These are phyloP conservation scores for Lecanicillium sp. DNA, from an alignment of 2,329 filamentous ascomycete species.

Conservation along the genomic window DNA sequence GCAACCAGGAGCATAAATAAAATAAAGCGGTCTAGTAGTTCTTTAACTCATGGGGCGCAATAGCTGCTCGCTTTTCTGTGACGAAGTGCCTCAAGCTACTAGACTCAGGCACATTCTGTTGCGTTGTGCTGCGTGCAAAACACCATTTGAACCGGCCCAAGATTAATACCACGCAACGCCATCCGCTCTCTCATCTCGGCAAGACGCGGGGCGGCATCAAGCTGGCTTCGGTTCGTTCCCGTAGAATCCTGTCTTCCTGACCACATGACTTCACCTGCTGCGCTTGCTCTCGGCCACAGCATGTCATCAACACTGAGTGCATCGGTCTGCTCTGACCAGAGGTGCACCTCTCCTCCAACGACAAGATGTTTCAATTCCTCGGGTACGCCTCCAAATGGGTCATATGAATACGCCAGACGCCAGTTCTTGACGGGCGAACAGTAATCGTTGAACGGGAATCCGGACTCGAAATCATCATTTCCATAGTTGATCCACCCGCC, in stretches of 20 bases:
- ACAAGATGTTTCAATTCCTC: conserved; percentile 56
- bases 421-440: conserved; percentile 75
- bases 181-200: conserved; percentile 71
- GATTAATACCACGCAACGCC: conserved; percentile 56
- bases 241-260: conserved; percentile 58
- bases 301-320: conserved; percentile 62
- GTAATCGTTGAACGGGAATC: conserved; percentile 72
- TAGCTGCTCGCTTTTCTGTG: no score
- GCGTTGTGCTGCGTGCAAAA: conserved; percentile 53
- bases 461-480: conserved; percentile 41
- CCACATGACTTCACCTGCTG: conserved; percentile 74
- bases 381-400: conserved; percentile 60
- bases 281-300: conserved; percentile 69
- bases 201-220: conserved; percentile 61
- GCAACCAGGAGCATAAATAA: no score
- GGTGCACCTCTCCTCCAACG: conserved; percentile 71
- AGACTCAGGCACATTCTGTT: conserved; percentile 1
- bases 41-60: no score
- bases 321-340: conserved; percentile 76
- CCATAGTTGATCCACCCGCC: conserved; percentile 71
- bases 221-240: conserved; percentile 64
- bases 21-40: no score
- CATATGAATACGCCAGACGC: conserved; percentile 72
- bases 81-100: no score
- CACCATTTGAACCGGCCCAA: conserved; percentile 57